Base-by-base conservation (phyloP, 139 green algal species). In the Chlamydomonas sp. region DNA sequence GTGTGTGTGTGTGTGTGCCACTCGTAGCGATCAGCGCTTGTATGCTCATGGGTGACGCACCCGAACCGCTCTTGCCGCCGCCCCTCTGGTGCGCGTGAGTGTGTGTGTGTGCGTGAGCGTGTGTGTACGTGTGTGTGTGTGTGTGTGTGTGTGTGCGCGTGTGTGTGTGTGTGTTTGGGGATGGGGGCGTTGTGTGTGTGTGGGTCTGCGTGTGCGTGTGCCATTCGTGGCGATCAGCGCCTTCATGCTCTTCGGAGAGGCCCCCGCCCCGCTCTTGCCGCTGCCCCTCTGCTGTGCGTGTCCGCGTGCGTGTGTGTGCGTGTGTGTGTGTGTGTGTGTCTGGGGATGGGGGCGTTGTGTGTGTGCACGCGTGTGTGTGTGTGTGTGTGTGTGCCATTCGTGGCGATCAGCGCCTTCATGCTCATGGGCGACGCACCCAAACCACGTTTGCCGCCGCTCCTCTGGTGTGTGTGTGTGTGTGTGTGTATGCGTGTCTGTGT, bases 1-100 rank as follows among this genome's bases (percentile, higher is more conserved):
- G 58, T 66, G 58, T 66, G 58, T 66, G 58, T 66, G 58, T 66
- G 58, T 66, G 58, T 13, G 43, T 13, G 13, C 16, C 16, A 20
- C 16, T 13, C 16, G 43, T 13, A 20, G 43, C 16, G 43, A 20
- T 13, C 16, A 20, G 43, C 16, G 43, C 16, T 13, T 13, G 43
- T 20, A 54, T 54, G 43, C 16, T 26, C 43, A 20, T 20, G 16
- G 43, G 43, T 54, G 43, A 13, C 20, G 43, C 13, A 54, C 20
- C 16, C 16, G 16, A 13, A 26, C 43, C 13, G 13, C 20, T 13
- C 43, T 54, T 54, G 43, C 43, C 43, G 16, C 43, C 16, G 43
- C 43, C 43, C 20, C 16, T 13, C 13, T 13, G 43, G 43, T 54
- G 20, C 13, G 43, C 16, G 43, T 54, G 43, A 20, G 43, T 54